These are phyloP conservation scores for Hsuehochloa calcarea DNA, from an alignment of 176 grass and related monocot genomes.

Conservation along the genomic window DNA sequence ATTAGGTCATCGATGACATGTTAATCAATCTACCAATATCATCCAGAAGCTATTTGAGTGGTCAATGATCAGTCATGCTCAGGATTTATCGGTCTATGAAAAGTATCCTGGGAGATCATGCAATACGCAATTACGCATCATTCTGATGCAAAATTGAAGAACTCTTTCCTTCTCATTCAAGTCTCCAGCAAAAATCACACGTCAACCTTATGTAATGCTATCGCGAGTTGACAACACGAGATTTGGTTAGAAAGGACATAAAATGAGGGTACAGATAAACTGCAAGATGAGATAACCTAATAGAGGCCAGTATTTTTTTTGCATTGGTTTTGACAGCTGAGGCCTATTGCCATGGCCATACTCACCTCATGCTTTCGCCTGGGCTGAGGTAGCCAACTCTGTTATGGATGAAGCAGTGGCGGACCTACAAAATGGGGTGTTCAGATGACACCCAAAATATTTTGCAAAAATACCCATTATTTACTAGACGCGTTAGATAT, in stretches of 20 bases:
- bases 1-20: constrained; percentile 2
- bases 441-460: too few relatives aligned
- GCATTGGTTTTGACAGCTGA: background rate
- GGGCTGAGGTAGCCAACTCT: background rate
- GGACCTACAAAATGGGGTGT: too few relatives aligned
- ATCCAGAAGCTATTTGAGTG: background rate
- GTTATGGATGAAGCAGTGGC: background rate
- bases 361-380: background rate
- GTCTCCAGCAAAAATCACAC: background rate
- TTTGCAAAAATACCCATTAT: too few relatives aligned
- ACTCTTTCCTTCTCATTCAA: background rate
- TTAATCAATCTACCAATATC: background rate
- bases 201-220: background rate
- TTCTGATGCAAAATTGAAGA: background rate
- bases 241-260: background rate
- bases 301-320: background rate
- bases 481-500: too few relatives aligned
- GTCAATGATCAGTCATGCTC: background rate
- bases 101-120: background rate
- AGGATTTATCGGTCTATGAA: background rate
- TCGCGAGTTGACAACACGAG: background rate
- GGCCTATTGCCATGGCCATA: background rate
- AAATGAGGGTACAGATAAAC: background rate
- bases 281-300: background rate
- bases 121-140: background rate